Evolutionary conservation across 257 asterid genomes (phyloP).

Genomic region (Fraxinus americana): DNA sequence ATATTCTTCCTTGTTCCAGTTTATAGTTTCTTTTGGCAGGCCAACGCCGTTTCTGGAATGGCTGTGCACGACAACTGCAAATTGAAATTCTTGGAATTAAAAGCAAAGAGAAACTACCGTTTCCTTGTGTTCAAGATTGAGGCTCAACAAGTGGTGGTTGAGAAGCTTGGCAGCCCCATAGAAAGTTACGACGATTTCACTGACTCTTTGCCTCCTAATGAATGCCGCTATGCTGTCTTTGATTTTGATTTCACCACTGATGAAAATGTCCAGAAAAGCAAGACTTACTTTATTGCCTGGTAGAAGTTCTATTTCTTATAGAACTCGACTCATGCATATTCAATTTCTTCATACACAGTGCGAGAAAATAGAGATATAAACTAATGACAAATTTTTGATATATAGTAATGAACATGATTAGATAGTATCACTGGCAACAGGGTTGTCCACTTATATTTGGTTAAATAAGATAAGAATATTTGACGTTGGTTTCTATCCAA

Average conservation of each 20-base stretch:
- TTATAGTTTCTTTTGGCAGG: conserved; percentile 34
- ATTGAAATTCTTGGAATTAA: conserved; percentile 72
- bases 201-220: conserved; percentile 57
- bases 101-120: conserved; percentile 72
- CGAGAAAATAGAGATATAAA: neutral
- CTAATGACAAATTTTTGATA: neutral
- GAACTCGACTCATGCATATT: neutral
- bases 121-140: conserved; percentile 67
- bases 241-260: conserved; percentile 76
- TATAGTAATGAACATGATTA: neutral
- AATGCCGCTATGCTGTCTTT: conserved; percentile 84
- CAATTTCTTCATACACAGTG: neutral
- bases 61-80: conserved; percentile 74
- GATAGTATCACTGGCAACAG: neutral
- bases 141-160: conserved; percentile 70
- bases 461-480: no score
- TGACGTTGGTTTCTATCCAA: neutral
- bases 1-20: neutral
- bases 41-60: conserved; percentile 80
- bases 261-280: conserved; percentile 90
- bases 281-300: conserved; percentile 84
- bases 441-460: no score
- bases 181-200: conserved; percentile 61
- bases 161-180: conserved; percentile 63
- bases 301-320: neutral